phyloP scores from a whole-genome alignment of 768 basidiomycete genomes.

The Tulasnella sp. region DNA sequence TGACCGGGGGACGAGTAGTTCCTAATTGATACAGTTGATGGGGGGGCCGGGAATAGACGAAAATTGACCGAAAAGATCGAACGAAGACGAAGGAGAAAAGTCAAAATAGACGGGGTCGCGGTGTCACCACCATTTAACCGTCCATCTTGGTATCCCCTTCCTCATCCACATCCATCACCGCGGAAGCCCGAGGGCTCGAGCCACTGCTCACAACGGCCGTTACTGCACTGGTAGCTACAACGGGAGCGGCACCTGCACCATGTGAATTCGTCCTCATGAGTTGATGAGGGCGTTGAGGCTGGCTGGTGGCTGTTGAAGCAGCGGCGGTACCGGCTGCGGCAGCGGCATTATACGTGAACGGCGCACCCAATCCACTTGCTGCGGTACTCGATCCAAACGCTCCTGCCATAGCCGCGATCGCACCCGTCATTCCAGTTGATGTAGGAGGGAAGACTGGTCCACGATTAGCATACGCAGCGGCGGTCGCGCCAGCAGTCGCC shows the following conservation, averaged over 20 bases:
- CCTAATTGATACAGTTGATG: too few relatives aligned
- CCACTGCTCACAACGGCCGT: conserved; percentile 18
- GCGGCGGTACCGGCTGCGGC: neutral
- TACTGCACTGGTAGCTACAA: conserved; percentile 21
- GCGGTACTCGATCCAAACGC: conserved; percentile 13
- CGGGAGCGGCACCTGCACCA: conserved; percentile 18
- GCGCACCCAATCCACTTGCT: neutral
- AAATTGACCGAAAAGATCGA: too few relatives aligned
- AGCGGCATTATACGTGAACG: neutral
- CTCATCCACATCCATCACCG: conserved; percentile 16
- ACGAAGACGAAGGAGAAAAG: too few relatives aligned
- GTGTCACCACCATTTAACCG: neutral
- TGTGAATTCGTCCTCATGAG: conserved; percentile 24
- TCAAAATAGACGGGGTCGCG: too few relatives aligned
- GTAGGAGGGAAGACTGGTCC: conserved; percentile 23
- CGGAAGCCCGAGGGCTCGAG: conserved; percentile 11
- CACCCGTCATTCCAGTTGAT: neutral
- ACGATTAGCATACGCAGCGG: neutral
- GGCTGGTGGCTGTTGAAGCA: neutral
- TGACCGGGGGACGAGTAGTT: too few relatives aligned
- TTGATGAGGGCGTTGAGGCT: conserved; percentile 24
- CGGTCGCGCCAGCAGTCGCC: neutral
- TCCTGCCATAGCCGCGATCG: conserved; percentile 22
- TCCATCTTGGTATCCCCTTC: conserved; percentile 9
- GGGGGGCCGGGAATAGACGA: too few relatives aligned